Evolutionary conservation across 768 basidiomycete species (phyloP).

Genomic region (Agaricus blazei): DNA sequence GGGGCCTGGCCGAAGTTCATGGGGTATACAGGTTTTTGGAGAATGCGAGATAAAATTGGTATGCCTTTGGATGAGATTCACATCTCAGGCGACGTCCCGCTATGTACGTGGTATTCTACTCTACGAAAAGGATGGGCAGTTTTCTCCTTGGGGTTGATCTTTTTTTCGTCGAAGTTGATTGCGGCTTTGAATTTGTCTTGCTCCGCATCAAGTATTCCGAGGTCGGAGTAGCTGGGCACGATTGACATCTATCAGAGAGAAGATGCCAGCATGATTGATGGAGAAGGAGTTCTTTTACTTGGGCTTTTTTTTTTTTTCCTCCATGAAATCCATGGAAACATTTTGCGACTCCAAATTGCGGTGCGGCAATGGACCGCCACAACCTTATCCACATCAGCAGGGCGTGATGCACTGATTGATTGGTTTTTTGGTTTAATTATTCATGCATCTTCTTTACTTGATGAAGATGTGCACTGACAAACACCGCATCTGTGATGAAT

Average conservation of each 20-base stretch:
- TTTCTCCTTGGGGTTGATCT: constrained; percentile 3
- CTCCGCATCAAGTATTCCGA: no score
- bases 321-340: no score
- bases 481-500: neutral
- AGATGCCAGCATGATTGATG: neutral
- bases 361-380: no score
- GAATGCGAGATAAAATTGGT: constrained; percentile 73
- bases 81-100: constrained; percentile 62
- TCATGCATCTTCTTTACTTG: neutral
- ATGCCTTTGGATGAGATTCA: constrained; percentile 71
- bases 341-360: no score
- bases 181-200: neutral
- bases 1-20: neutral
- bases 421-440: neutral
- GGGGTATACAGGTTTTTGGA: constrained; percentile 57
- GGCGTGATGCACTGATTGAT: neutral
- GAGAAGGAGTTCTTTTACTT: no score
- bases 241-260: neutral
- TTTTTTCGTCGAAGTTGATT: neutral
- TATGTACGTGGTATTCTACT: constrained; percentile 41
- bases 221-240: neutral
- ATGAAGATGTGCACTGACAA: constrained; percentile 2
- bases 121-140: neutral
- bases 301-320: no score
- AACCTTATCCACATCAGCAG: no score